Base-by-base conservation (phyloP, 1,284 basidiomycete species). In the Cutaneotrichosporon cutaneum region DNA sequence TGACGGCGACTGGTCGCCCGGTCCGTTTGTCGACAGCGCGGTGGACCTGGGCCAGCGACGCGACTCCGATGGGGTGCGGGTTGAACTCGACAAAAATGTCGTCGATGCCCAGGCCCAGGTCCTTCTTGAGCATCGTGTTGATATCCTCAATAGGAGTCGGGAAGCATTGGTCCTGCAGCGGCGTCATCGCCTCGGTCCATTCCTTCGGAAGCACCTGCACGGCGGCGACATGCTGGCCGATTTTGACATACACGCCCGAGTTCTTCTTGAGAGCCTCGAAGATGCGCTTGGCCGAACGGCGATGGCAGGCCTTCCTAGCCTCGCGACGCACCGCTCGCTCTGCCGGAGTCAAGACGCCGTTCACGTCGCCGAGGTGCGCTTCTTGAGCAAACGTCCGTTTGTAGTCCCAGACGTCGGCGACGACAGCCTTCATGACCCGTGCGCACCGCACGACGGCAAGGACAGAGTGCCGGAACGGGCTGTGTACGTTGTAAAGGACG, bases 41-140 rank as follows among this genome's bases (percentile, higher is more conserved):
- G 79, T 99, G 96, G 7, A 99, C 96, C 78, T 99, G 95, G 8
- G 94, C 95, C 35, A 99, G 81, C 72, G 82, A 94, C 5, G 94
- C 94, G 10, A 96, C 93, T 7, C 96, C 96, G 59, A 99, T 90
- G 11, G 96, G 95, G n/a, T 83, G 82, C 4, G 87, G 86, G 69
- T 97, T 87, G 74, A 99, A 95, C 62, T 92, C 86, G 35, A 87
- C 85, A 71, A 96, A 80, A 2, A 80, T 62, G 33, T 80, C 77
- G 55, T 80, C 68, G 22, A 80, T 71, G 21, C 73, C 71, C 27
- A 70, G 18, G 1, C 71, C 74, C 51, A 80, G 58, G 64, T 80
- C 78, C 7, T 67, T 58, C 18, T 65, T 64, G 21, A 80, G 64
- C 76, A 79, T 79, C 2, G 60, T 71, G 59, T 80, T 73, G 22